Evolutionary conservation across 495 filamentous ascomycete genomes (phyloP).

Genomic region (Hamigera avellanea): DNA sequence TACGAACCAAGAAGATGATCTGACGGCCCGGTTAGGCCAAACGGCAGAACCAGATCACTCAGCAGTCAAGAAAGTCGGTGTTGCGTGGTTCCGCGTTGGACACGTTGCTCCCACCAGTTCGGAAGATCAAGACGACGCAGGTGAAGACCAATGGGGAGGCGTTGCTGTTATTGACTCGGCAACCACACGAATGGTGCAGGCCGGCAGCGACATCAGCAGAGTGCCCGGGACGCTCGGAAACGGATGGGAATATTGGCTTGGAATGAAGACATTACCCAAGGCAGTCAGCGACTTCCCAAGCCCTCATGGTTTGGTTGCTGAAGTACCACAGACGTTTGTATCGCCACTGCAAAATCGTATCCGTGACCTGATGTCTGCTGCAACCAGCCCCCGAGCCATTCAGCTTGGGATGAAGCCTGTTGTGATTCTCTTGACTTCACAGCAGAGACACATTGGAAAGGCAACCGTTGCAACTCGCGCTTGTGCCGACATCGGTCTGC

Average conservation of each 20-base stretch:
- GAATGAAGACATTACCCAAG: constrained; percentile 47
- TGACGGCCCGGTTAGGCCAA: constrained; percentile 35
- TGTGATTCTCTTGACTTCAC: constrained; percentile 77
- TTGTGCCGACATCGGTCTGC: constrained; percentile 78
- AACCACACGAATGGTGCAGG: constrained; percentile 76
- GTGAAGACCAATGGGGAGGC: constrained; percentile 68
- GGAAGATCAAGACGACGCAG: constrained; percentile 46
- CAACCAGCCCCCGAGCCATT: constrained; percentile 78
- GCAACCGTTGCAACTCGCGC: constrained; percentile 61
- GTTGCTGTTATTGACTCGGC: constrained; percentile 71
- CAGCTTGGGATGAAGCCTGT: constrained; percentile 78
- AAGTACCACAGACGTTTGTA: constrained; percentile 38
- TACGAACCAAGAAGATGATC: constrained; percentile 51
- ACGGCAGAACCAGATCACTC: constrained; percentile 13
- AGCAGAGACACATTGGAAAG: constrained; percentile 88
- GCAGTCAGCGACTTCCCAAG: constrained; percentile 21
- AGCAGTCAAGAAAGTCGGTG: constrained; percentile 37
- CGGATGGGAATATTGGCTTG: constrained; percentile 80
- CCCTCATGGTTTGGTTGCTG: constrained; percentile 32
- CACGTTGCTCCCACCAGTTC: constrained; percentile 48
- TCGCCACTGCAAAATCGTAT: constrained; percentile 63
- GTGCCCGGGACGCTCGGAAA: constrained; percentile 62
- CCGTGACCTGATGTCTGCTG: constrained; percentile 75
- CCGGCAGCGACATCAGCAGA: constrained; percentile 68
- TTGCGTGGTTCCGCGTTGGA: constrained; percentile 84